Evolutionary conservation across 2,329 filamentous ascomycete genomes (phyloP), one percentile per base, ranked within the genome.

Genomic region (Thielaviopsis musarum): DNA sequence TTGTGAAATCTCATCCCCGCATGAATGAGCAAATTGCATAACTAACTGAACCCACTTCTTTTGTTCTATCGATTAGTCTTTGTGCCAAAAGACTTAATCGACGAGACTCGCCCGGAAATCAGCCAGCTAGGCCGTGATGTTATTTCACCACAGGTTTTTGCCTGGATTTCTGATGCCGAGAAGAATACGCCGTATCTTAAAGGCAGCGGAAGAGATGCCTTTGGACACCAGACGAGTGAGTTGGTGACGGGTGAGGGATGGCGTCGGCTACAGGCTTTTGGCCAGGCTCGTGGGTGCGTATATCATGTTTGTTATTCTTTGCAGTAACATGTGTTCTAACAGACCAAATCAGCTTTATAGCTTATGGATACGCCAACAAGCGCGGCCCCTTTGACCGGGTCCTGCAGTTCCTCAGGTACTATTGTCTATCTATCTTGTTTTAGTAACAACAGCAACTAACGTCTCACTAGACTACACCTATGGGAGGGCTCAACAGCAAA

Each of bases 191-290:
- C 84, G 0, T 80, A 81, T 34, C 69, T 87, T 7, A 73, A 71
- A 54, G 77, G 77, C 3, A 75, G 75, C 51, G 77, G 80, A 1
- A 74, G 80, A 12, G 78, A 83, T 65, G 77, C 78, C 0, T 86
- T 86, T 67, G 83, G 85, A 0, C 73, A 74, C 56, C 77, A 77
- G 56, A 77, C 72, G 6, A 78, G 79, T 54, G 76, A 81, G 38
- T 71, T 88, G 1, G 74, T 85, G 41, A 84, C 83, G 0, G 76
- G 78, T 0, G 77, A 84, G 63, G 85, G 86, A 28, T 89, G 85
- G 85, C 74, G 76, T 48, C 72, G 75, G 49, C 71, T 86, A 2
- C 81, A 84, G 64, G 72, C 75, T 1, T 78, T 83, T 64, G 81
- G 82, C 0, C 75, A 79, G 17, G 67, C 72, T 34, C 77, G 79